Evolutionary conservation across 2,329 filamentous ascomycete genomes (phyloP), one percentile per base, ranked within the genome.

Genomic region (Rhynchosporium agropyri): DNA sequence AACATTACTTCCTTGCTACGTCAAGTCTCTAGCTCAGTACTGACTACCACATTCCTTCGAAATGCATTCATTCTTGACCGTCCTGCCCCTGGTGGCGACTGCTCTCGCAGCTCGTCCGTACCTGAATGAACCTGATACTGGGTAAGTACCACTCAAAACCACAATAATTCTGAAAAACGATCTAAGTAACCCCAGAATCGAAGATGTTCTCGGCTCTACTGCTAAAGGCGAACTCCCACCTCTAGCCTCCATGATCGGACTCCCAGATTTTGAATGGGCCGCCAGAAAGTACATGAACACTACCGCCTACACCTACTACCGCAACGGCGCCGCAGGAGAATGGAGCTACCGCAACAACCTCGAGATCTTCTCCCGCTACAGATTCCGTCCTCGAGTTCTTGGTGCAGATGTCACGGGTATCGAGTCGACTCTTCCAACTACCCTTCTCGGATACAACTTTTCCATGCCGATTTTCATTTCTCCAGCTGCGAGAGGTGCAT

Each of bases 311-410:
- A 82, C 81, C n/a, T 84, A 83, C 73, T 84, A 84, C 74, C 79
- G 81, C 63, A 83, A 82, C 66, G 82, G 81, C 26, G 82, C 81
- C 3, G 81, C 77, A 3, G 83, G 81, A 63, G 83, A 84, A 73
- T 84, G 79, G 78, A 75, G 77, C 1, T 84, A 84, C 73, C 77
- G 82, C 55, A 83, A 84, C 72, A 85, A 85, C 73, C 76, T 84
- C 5, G 83, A 85, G 72, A 77, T 80, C 33, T 85, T 78, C 72
- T 74, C 77, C 64, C 78, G 80, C 13, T 82, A 80, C 69, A 75
- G 75, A 55, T 74, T 84, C 48, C 77, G 79, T 56, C 81, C 82
- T 8, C 76, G 80, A 58, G 76, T 79, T 29, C 74, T 85, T 73
- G 73, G 78, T n/a, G 31, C 13, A 2, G 82, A 84, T 67, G 78